phyloP scores from a whole-genome alignment of 805 yeast genomes.

The Tetrapisispora arboricola region DNA sequence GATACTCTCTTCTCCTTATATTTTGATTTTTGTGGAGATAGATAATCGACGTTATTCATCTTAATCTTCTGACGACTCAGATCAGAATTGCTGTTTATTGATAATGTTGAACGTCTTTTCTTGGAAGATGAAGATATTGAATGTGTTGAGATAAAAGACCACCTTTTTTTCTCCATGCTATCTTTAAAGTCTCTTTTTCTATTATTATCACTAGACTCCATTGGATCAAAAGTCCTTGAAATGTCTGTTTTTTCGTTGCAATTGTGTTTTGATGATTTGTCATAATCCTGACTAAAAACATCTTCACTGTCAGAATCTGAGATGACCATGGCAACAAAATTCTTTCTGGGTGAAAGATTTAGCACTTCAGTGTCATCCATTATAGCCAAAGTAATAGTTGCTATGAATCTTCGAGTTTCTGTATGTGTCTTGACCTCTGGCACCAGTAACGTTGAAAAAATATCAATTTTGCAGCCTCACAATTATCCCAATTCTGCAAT shows the following conservation, averaged over 20 bases:
- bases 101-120: conserved; percentile 26
- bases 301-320: conserved; percentile 25
- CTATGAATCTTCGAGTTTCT: no score
- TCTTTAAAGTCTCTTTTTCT: background rate
- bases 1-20: conserved; percentile 10
- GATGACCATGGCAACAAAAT: conserved; percentile 26
- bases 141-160: conserved; percentile 24
- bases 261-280: background rate
- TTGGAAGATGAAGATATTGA: conserved; percentile 16
- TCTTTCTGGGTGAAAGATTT: conserved; percentile 4
- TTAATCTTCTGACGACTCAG: conserved; percentile 2
- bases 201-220: background rate
- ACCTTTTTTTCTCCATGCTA: conserved; percentile 7
- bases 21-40: conserved; percentile 5
- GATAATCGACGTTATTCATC: background rate
- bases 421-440: no score
- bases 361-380: background rate
- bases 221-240: background rate
- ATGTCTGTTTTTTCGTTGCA: background rate
- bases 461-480: no score
- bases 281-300: background rate
- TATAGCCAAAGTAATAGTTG: background rate
- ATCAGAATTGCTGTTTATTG: conserved; percentile 14
- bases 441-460: no score
- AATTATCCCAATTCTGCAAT: no score